Base-by-base conservation (phyloP, 2,329 filamentous ascomycete species). In the Davidsoniella eucalypti region DNA sequence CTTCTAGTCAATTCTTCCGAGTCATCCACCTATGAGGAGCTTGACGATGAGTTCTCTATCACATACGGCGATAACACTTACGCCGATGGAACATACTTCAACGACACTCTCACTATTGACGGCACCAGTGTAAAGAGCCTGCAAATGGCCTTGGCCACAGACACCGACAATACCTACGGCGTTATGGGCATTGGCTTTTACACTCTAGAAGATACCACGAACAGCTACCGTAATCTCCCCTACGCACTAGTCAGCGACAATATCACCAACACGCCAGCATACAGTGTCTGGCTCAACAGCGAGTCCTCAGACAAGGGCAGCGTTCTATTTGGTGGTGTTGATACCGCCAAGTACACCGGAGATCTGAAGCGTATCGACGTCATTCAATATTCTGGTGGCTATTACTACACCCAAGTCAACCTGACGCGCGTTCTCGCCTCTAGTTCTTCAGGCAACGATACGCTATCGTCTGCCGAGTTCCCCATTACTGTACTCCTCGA, bases 321-420 rank as follows among this genome's bases (percentile, higher is more conserved):
- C 56, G 80, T 90, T 53, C 67, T 90, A 1, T 92, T 90, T 56
- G 85, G 85, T 38, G 85, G 83, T n/a, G 77, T 88, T 52, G 84
- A 90, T 60, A 84, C 76, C 0, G 74, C 72, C 53, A 88, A 88
- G 60, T 92, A 78, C 63, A 61, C 69, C 0, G 84, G 83, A 44
- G 62, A 73, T 2, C 68, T 88, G 29, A 69, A 71, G 43, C 74
- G 70, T 5, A 67, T 87, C 25, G 69, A 80, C 14, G 69, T 87
- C 54, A 66, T 63, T 4, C 49, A 56, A 12, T 51, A 78, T 57
- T 61, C 67, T 44, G 47, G 68, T 46, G 55, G 57, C 49, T 70
- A 65, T 53, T 66, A 64, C 21, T 67, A 72, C 6, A 75, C 76
- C 53, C 58, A 63, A 3, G 70, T 77, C 4, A 60, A 65, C 18